Conservation (phyloP, 1,284 basidiomycete species). For the Bondarzewia mesenterica region DNA sequence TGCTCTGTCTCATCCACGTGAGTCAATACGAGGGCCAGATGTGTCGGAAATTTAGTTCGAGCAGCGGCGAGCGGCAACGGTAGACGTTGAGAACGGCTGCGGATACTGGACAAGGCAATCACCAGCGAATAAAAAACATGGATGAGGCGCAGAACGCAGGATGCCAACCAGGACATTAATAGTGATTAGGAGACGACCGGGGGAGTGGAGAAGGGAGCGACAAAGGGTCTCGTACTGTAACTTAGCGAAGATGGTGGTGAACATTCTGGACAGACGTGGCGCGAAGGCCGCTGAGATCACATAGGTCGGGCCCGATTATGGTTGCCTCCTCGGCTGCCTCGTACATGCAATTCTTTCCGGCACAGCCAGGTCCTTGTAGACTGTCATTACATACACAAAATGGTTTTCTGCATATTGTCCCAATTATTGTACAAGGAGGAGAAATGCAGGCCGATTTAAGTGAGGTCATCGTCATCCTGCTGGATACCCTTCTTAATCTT, state of each 20-base stretch:
- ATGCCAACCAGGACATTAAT: conserved; percentile 28
- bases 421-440: background rate
- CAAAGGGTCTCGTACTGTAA: background rate
- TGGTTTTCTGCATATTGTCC: no score
- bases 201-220: background rate
- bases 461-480: conserved; percentile 49
- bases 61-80: conserved; percentile 40
- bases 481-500: conserved; percentile 77
- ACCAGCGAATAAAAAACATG: conserved; percentile 49
- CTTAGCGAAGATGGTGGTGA: background rate
- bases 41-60: conserved; percentile 50
- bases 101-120: conserved; percentile 32
- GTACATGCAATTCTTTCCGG: no score
- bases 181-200: background rate
- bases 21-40: conserved; percentile 57
- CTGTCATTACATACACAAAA: no score
- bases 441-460: conserved; percentile 22
- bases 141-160: conserved; percentile 39
- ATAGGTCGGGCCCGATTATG: no score
- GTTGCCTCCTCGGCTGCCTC: no score
- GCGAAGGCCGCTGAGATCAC: background rate
- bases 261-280: conserved; percentile 1
- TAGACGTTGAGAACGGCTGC: conserved; percentile 23
- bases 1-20: conserved; percentile 22
- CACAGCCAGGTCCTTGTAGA: no score